phyloP scores from a whole-genome alignment of 2,329 filamentous ascomycete genomes.

The Rachicladosporium sp. region DNA sequence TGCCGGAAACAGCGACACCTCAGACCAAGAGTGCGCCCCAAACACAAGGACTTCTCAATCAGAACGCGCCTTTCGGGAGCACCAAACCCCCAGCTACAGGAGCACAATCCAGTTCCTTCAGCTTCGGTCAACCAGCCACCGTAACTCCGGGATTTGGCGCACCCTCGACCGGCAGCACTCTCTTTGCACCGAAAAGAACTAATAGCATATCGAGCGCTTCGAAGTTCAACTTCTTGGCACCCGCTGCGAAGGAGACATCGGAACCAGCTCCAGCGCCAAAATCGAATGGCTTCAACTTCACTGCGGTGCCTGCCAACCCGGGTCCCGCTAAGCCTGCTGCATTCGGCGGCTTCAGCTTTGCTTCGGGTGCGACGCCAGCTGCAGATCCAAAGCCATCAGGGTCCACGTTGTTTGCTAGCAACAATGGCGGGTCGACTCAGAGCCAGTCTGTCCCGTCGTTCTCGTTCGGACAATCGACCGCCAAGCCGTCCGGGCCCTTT shows the following conservation, averaged over 20 bases:
- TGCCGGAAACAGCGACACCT: constrained; percentile 20
- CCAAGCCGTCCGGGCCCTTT: constrained; percentile 1
- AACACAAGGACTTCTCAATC: background rate
- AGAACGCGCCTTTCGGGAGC: constrained; percentile 1
- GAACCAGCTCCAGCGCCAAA: background rate
- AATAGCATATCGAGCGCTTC: background rate
- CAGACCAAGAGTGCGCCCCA: background rate
- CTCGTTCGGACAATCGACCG: constrained; percentile 1
- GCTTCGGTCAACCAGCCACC: constrained; percentile 3
- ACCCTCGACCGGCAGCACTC: background rate
- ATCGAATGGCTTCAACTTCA: background rate
- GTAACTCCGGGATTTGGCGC: background rate
- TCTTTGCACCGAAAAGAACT: too few relatives aligned
- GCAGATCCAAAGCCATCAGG: background rate
- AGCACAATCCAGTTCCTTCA: constrained; percentile 1
- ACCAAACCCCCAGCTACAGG: constrained; percentile 5
- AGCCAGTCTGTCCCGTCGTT: background rate
- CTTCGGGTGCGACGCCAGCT: background rate
- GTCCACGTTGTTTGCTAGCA: constrained; percentile 1
- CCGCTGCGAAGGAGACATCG: too few relatives aligned
- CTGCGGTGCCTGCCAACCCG: background rate
- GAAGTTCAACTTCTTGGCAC: too few relatives aligned
- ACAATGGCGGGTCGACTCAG: background rate
- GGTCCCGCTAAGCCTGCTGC: background rate
- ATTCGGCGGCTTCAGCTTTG: constrained; percentile 1